These are phyloP conservation scores for Zanthoxylum bungeanum DNA, from an alignment of 345 rosid species.

Conservation along the genomic window DNA sequence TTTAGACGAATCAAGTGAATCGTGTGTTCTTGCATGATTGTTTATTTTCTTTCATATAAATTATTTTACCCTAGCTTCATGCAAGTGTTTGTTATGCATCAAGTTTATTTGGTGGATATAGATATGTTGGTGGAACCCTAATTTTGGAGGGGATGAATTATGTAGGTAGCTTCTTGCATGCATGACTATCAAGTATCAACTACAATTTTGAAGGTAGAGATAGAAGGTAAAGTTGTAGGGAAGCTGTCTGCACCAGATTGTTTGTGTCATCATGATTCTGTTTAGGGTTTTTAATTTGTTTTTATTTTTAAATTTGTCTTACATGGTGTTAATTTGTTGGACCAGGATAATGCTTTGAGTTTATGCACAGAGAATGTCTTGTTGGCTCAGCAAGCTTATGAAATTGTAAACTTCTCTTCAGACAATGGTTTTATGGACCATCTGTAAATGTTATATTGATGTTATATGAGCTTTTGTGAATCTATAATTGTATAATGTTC, in stretches of 20 bases:
- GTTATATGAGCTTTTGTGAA: background rate
- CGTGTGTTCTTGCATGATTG: too few relatives aligned
- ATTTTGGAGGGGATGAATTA: background rate
- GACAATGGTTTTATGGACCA: background rate
- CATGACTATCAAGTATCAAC: too few relatives aligned
- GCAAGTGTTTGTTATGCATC: background rate
- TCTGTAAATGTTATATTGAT: background rate
- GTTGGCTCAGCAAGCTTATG: conserved; percentile 88
- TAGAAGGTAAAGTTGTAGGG: background rate
- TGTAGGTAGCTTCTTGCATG: background rate
- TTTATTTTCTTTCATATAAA: too few relatives aligned
- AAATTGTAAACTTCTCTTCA: conserved; percentile 58
- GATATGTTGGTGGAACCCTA: too few relatives aligned
- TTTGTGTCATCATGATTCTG: too few relatives aligned
- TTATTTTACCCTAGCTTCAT: too few relatives aligned
- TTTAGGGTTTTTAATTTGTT: background rate
- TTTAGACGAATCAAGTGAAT: too few relatives aligned
- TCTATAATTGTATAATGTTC: background rate
- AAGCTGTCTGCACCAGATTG: background rate
- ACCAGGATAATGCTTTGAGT: conserved; percentile 72
- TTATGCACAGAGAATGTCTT: conserved; percentile 91
- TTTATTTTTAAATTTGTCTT: too few relatives aligned
- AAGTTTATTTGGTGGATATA: too few relatives aligned
- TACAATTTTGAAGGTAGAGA: background rate
- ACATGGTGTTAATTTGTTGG: background rate